Conservation (phyloP, 2,329 filamentous ascomycete genomes). For the Aspergillus neoniger region DNA sequence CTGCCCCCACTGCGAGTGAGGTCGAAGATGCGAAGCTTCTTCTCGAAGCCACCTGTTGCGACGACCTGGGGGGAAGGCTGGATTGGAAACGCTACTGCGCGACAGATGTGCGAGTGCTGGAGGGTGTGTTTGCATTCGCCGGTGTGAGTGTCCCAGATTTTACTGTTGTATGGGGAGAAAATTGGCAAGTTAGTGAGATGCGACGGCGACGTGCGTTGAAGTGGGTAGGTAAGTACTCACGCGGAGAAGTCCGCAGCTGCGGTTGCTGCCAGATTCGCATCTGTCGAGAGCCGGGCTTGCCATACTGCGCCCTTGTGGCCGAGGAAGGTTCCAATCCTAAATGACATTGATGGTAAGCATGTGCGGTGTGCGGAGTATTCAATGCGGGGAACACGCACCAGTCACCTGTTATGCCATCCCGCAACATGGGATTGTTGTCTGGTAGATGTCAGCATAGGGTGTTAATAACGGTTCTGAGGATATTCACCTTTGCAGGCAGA, state of each 20-base stretch:
- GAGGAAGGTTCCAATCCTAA: constrained; percentile 90
- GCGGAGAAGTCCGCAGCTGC: constrained; percentile 95
- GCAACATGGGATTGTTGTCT: constrained; percentile 99
- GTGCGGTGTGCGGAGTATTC: background rate
- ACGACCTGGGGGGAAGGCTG: constrained; percentile 76
- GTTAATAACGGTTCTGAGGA: no score
- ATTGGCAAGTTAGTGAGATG: constrained; percentile 30
- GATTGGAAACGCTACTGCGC: constrained; percentile 84
- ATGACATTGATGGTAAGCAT: background rate
- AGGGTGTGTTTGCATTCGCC: constrained; percentile 86
- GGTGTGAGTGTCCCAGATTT: constrained; percentile 95
- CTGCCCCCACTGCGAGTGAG: constrained; percentile 59
- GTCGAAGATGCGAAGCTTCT: constrained; percentile 93
- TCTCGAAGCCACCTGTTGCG: constrained; percentile 92
- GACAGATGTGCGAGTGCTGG: constrained; percentile 92
- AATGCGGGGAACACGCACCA: constrained; percentile 58
- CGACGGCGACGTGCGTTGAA: constrained; percentile 4
- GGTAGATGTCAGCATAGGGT: constrained; percentile 12
- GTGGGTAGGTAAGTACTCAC: constrained; percentile 52
- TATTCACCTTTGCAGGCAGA: constrained; percentile 81
- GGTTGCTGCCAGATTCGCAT: constrained; percentile 85
- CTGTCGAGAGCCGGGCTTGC: constrained; percentile 87
- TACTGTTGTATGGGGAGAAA: constrained; percentile 55
- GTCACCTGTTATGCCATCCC: constrained; percentile 91
- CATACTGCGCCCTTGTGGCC: constrained; percentile 98